phyloP scores from a whole-genome alignment of 1,139 yeast genomes.

The Candida pseudoviswanathii region DNA sequence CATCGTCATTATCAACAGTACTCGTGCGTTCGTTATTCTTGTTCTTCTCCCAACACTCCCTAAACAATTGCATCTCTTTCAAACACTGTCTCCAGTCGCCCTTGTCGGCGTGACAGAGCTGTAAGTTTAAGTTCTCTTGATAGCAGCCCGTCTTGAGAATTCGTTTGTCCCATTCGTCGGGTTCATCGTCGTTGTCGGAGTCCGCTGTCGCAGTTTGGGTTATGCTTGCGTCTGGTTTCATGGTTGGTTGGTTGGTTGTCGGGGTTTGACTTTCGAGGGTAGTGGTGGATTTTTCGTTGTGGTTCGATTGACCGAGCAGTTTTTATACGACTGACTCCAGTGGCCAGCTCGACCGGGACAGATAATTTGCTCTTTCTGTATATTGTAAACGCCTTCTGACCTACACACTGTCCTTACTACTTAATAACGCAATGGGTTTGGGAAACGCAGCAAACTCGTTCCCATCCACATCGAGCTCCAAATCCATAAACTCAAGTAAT shows the following conservation, averaged over 20 bases:
- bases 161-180: constrained; percentile 76
- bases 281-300: neutral
- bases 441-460: constrained; percentile 2
- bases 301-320: neutral
- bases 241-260: neutral
- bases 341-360: too few species aligned
- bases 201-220: constrained; percentile 4
- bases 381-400: too few species aligned
- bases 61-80: constrained; percentile 66
- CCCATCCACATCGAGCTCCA: neutral
- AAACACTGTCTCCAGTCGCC: constrained; percentile 79
- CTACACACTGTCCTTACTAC: neutral
- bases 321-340: neutral
- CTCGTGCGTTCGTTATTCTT: constrained; percentile 58
- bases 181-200: constrained; percentile 51
- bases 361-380: too few species aligned
- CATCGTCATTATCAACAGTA: constrained; percentile 42
- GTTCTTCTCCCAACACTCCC: constrained; percentile 65
- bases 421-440: neutral
- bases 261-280: neutral
- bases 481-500: constrained; percentile 3
- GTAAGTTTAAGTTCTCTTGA: constrained; percentile 65
- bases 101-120: constrained; percentile 76
- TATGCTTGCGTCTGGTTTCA: constrained; percentile 9
- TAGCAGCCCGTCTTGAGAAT: constrained; percentile 76